These are phyloP conservation scores for Platanthera guangdongensis DNA, from an alignment of 106 monocot species.

Conservation along the genomic window DNA sequence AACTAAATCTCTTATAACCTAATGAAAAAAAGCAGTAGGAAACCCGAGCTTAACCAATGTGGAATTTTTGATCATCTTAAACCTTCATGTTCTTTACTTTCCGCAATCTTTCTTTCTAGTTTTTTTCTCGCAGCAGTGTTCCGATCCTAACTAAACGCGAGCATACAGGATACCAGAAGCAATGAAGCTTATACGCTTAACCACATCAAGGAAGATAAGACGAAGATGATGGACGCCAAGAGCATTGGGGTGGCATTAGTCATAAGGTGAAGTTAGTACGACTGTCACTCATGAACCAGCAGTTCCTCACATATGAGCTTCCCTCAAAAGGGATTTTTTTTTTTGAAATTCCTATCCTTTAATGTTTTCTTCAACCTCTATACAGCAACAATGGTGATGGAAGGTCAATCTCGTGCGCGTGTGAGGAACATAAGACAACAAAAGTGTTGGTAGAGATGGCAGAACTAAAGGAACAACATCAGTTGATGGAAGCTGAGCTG, in stretches of 20 bases:
- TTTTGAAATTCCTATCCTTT: not conserved
- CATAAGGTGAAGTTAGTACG: constrained; percentile 10
- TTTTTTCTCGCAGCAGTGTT: no score
- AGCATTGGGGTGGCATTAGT: not conserved
- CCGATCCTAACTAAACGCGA: not conserved
- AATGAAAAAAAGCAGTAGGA: no score
- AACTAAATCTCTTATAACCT: no score
- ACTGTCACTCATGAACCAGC: not conserved
- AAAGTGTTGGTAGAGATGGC: constrained; percentile 35
- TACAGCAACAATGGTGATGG: constrained; percentile 22
- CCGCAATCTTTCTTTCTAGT: no score
- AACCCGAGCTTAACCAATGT: no score
- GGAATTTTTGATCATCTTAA: no score
- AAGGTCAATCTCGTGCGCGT: constrained; percentile 1
- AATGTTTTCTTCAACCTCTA: constrained; percentile 4
- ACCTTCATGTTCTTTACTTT: no score
- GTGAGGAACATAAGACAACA: constrained; percentile 9
- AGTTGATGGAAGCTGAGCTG: constrained; percentile 71
- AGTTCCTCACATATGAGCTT: not conserved
- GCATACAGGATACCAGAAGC: not conserved
- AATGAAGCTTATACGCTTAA: not conserved
- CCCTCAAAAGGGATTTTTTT: not conserved
- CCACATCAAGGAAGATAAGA: constrained; percentile 10
- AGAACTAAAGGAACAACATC: constrained; percentile 45
- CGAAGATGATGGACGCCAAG: constrained; percentile 1